These are phyloP conservation scores for Lanmaoa rubissima DNA, from an alignment of 768 basidiomycete species.

Conservation along the genomic window DNA sequence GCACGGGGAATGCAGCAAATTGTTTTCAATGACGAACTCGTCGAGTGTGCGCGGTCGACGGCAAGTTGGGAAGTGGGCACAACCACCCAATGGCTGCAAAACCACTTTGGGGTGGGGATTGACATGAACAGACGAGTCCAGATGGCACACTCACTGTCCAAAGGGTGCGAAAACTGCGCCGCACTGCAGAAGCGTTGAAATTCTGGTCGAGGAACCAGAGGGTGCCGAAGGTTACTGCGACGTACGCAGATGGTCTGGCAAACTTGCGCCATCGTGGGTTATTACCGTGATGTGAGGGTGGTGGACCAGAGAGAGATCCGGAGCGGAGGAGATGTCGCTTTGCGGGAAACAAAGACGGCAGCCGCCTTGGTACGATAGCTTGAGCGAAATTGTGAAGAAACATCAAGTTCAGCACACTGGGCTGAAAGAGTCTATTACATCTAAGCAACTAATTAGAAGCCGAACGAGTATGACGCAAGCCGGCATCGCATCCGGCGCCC, in stretches of 20 bases:
- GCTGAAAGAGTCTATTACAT: too few relatives aligned
- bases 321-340: background rate
- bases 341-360: background rate
- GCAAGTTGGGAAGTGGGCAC: background rate
- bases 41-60: background rate
- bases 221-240: constrained; percentile 27
- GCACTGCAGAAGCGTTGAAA: constrained; percentile 48
- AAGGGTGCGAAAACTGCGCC: constrained; percentile 46
- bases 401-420: background rate
- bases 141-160: constrained; percentile 42
- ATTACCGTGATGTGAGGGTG: background rate
- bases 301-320: constrained; percentile 1
- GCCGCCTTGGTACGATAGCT: background rate
- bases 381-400: background rate
- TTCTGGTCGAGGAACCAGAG: constrained; percentile 41
- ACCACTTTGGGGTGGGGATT: background rate
- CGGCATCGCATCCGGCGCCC: background rate
- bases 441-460: too few relatives aligned
- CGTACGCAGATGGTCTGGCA: constrained; percentile 23
- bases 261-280: constrained; percentile 13
- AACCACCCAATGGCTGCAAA: background rate
- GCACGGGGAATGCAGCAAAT: background rate
- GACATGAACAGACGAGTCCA: too few relatives aligned
- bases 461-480: background rate
- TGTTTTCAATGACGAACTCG: background rate